A percentile compares a stretch with the other conserved stretches of the same genome.
Evolutionary conservation across 352 stramenopile species (phyloP).

Genomic region (Phytophthora brassicae): DNA sequence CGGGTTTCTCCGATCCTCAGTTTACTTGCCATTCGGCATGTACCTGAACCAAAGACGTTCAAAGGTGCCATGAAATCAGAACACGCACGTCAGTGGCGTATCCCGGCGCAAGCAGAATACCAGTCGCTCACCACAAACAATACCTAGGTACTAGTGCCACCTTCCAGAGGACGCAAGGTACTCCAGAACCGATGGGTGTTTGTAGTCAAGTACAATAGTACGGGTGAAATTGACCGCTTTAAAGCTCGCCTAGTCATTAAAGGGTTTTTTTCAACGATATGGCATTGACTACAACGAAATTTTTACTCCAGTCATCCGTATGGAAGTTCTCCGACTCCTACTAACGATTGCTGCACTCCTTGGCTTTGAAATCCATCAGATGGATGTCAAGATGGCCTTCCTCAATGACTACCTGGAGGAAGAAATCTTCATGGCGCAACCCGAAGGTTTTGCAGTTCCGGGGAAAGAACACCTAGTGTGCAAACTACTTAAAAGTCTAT

Average conservation of each 20-base stretch:
- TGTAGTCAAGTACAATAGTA: slow-evolving; percentile 4
- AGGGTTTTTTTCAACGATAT: background rate
- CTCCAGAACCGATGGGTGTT: slow-evolving; percentile 2
- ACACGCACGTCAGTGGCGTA: background rate
- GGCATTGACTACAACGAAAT: slow-evolving; percentile 6
- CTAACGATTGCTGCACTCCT: slow-evolving; percentile 10
- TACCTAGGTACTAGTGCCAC: background rate
- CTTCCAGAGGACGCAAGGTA: background rate
- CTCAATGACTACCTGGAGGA: slow-evolving; percentile 11
- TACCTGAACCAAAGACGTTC: background rate
- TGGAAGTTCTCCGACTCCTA: slow-evolving; percentile 8
- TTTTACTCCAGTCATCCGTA: slow-evolving; percentile 2
- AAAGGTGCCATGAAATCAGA: background rate
- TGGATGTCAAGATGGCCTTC: slow-evolving; percentile 20
- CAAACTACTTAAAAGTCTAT: slow-evolving; percentile 11
- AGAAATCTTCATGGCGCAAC: slow-evolving; percentile 14
- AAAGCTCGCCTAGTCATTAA: background rate
- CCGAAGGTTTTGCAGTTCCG: slow-evolving; percentile 4
- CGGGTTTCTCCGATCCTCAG: too few species aligned
- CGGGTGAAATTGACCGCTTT: slow-evolving; percentile 1
- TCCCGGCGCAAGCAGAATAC: background rate
- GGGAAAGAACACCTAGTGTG: slow-evolving; percentile 7
- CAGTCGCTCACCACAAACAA: background rate
- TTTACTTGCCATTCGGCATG: background rate
- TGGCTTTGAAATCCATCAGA: slow-evolving; percentile 14